Conservation (phyloP, 2,329 filamentous ascomycete genomes). For the Pestalotiopsis sp. region DNA sequence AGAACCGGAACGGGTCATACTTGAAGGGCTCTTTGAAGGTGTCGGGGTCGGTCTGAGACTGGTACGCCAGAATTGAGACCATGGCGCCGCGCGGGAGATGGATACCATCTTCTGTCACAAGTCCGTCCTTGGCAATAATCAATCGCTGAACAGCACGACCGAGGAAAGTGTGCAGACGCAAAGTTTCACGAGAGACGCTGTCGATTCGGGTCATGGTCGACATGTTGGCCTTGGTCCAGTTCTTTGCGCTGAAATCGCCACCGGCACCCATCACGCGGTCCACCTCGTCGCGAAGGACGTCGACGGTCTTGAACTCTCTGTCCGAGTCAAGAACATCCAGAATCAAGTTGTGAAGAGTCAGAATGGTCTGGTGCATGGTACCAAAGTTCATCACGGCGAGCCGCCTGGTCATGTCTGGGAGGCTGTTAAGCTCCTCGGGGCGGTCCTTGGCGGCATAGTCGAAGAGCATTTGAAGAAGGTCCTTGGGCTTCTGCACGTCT, state of each 20-base stretch:
- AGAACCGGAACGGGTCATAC: slow-evolving; percentile 44
- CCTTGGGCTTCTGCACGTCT: slow-evolving; percentile 31
- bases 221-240: slow-evolving; percentile 43
- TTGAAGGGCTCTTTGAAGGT: slow-evolving; percentile 34
- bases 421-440: slow-evolving; percentile 35
- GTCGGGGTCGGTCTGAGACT: slow-evolving; percentile 29
- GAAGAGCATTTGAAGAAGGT: slow-evolving; percentile 45
- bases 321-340: slow-evolving; percentile 45
- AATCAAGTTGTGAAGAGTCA: slow-evolving; percentile 41
- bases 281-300: slow-evolving; percentile 40
- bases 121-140: slow-evolving; percentile 26
- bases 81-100: slow-evolving; percentile 32
- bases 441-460: slow-evolving; percentile 40
- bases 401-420: slow-evolving; percentile 33
- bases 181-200: slow-evolving; percentile 43
- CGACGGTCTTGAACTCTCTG: slow-evolving; percentile 38
- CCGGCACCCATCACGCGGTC: slow-evolving; percentile 29
- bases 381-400: slow-evolving; percentile 37
- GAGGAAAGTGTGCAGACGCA: slow-evolving; percentile 37
- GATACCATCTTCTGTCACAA: slow-evolving; percentile 33
- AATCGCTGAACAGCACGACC: slow-evolving; percentile 31
- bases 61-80: slow-evolving; percentile 32
- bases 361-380: slow-evolving; percentile 41
- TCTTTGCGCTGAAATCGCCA: slow-evolving; percentile 12
- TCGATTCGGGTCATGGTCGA: slow-evolving; percentile 39